phyloP scores from a whole-genome alignment of 2,329 filamentous ascomycete species.

The Aurifilum marmelostoma region DNA sequence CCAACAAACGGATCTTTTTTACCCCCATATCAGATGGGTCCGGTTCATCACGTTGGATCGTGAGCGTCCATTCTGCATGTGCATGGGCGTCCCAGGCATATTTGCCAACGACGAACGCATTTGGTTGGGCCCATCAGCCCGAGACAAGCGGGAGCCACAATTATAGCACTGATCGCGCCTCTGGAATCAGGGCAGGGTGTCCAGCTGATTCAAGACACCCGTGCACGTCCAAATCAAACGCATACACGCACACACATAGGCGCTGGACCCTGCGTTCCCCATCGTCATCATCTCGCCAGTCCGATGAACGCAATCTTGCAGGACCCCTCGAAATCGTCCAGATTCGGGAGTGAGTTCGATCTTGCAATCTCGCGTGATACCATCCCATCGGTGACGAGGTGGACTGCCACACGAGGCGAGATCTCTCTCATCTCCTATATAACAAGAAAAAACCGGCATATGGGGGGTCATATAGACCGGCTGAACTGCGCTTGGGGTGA shows the following conservation, averaged over 20 bases:
- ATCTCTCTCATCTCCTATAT: background rate
- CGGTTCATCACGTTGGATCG: conserved; percentile 3
- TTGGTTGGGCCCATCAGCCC: conserved; percentile 5
- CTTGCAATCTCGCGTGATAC: conserved; percentile 13
- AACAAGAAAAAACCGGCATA: background rate
- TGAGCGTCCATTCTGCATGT: background rate
- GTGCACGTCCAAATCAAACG: conserved; percentile 13
- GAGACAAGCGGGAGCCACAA: conserved; percentile 14
- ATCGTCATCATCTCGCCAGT: conserved; percentile 16
- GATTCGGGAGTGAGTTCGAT: conserved; percentile 2
- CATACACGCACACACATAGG: background rate
- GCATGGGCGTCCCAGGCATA: background rate
- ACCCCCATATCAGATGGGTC: background rate
- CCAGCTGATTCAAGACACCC: conserved; percentile 3
- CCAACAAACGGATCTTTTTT: background rate
- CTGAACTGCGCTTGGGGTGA: background rate
- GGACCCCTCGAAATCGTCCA: background rate
- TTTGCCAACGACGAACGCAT: background rate
- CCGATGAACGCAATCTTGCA: conserved; percentile 1
- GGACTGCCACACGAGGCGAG: conserved; percentile 5
- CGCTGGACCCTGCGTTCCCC: conserved; percentile 5
- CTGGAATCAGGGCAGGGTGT: background rate
- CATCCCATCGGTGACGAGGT: background rate
- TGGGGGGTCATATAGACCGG: background rate
- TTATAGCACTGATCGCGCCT: background rate